phyloP scores from a whole-genome alignment of 331 rosid genomes.

The Arachis monticola region DNA sequence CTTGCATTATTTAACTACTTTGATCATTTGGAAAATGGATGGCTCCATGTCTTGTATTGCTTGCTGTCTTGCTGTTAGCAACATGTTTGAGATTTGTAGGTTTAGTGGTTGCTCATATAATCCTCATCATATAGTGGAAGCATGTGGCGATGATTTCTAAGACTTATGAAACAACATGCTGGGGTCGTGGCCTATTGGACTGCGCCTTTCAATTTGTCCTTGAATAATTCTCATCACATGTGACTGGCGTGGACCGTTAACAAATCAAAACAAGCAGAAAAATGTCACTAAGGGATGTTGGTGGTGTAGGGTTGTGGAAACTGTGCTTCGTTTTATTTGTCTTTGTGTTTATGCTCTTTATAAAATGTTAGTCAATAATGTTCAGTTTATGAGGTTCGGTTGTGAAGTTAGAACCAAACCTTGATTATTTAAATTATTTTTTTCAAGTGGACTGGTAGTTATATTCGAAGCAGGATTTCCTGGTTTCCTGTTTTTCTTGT shows the following conservation, averaged over 20 bases:
- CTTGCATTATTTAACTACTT: too few species aligned
- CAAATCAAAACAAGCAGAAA: constrained; percentile 57
- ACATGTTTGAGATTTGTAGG: constrained; percentile 47
- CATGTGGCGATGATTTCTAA: constrained; percentile 46
- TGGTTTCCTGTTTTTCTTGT: background rate
- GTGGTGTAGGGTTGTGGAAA: constrained; percentile 67
- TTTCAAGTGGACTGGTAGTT: background rate
- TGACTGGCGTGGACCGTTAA: constrained; percentile 77
- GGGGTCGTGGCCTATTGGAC: constrained; percentile 74
- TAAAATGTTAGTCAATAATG: constrained; percentile 62
- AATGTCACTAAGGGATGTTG: constrained; percentile 45
- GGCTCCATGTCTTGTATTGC: constrained; percentile 39
- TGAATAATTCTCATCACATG: constrained; percentile 36
- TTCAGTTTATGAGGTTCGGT: constrained; percentile 8
- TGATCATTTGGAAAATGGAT: too few species aligned
- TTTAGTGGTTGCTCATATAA: constrained; percentile 48
- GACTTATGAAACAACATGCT: constrained; percentile 64
- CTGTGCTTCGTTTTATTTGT: constrained; percentile 65
- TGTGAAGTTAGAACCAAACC: constrained; percentile 22
- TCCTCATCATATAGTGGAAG: constrained; percentile 59
- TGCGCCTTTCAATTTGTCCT: constrained; percentile 63
- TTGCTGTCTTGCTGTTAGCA: constrained; percentile 14
- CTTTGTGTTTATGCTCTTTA: constrained; percentile 63
- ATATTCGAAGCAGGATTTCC: background rate
- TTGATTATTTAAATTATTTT: too few species aligned